Base-by-base conservation (phyloP, 768 basidiomycete species). In the Agaricus bisporus region DNA sequence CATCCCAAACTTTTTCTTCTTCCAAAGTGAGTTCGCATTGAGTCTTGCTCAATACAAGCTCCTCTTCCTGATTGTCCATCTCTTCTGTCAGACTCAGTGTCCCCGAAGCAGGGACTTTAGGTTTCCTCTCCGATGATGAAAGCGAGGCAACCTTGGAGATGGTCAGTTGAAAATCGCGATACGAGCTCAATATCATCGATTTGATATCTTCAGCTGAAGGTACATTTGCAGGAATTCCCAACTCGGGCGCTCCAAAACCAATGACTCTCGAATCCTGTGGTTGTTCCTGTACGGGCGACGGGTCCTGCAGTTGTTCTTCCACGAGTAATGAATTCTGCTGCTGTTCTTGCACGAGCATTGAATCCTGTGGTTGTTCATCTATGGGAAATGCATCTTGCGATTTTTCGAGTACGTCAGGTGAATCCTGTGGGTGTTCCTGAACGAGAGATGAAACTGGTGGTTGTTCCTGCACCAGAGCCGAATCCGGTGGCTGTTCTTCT, bases 1-100 rank as follows among this genome's bases (percentile, higher is more conserved):
- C 52, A 4, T 73, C 61, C 88, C 87, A 88, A 43, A 90, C 61
- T 32, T 66, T 65, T 28, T 78, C 79, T 64, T 91, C 88, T 41
- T 84, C 80, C 3, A 77, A 53, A 2, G 75, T 76, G 39, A 90
- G 73, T 54, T 81, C 74, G 35, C 76, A 66, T 58, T 90, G 88
- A 1, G 71, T 70, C 61, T 82, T 86, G 41, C 85, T 82, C 75
- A 85, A 76, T 17, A 71, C 71, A 52, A 76, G 71, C 43, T 77
- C 78, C 32, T 67, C 63, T 15, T 75, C 69, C 39, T 64, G 52
- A 32, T 68, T 68, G 1, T 66, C 68, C 10, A 74, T 68, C 41
- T 64, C 56, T 36, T 69, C 68, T 29, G 51, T 37, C 18, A 58
- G 36, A 54, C 49, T 18, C n/a, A 59, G 58, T 36, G 53, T 51